Conservation (phyloP, 2,329 filamentous ascomycete genomes). For the Colletotrichum sp. region DNA sequence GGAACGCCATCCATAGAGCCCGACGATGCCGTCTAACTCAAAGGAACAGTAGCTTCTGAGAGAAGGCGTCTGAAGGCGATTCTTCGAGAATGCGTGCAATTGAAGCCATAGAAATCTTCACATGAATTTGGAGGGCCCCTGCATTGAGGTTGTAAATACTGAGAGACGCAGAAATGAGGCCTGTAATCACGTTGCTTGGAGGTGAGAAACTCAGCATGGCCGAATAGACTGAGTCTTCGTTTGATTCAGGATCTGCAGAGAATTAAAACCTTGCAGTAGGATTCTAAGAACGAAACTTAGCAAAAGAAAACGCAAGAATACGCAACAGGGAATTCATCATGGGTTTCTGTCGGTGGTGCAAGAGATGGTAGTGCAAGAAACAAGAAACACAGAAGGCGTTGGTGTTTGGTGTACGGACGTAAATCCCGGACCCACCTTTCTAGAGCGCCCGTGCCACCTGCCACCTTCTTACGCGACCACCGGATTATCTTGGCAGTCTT, state of each 20-base stretch:
- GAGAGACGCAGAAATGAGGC: not conserved
- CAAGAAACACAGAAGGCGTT: not conserved
- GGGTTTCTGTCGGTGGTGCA: not conserved
- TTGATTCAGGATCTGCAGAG: not conserved
- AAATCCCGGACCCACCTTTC: not conserved
- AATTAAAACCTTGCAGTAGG: fast-evolving
- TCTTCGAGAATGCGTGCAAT: not conserved
- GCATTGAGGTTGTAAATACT: not conserved
- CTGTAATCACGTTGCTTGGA: not conserved
- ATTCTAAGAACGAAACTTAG: not conserved
- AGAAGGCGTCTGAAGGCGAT: not conserved
- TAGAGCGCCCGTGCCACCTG: not conserved
- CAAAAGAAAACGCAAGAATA: not conserved
- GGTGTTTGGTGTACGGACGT: not conserved
- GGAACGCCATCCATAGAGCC: not conserved
- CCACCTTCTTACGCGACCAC: not conserved
- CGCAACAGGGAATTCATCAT: not conserved
- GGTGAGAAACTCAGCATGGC: not conserved
- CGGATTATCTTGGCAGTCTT: not conserved
- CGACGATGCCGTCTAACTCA: not conserved
- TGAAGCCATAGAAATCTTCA: not conserved
- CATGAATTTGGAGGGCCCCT: not conserved
- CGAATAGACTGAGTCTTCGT: not conserved
- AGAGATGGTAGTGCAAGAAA: not conserved
- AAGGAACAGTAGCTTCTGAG: not conserved